A percentile compares a stretch with the other conserved stretches of the same genome.
Evolutionary conservation across 2,329 filamentous ascomycete genomes (phyloP).

Genomic region (Ascochyta rabiei): DNA sequence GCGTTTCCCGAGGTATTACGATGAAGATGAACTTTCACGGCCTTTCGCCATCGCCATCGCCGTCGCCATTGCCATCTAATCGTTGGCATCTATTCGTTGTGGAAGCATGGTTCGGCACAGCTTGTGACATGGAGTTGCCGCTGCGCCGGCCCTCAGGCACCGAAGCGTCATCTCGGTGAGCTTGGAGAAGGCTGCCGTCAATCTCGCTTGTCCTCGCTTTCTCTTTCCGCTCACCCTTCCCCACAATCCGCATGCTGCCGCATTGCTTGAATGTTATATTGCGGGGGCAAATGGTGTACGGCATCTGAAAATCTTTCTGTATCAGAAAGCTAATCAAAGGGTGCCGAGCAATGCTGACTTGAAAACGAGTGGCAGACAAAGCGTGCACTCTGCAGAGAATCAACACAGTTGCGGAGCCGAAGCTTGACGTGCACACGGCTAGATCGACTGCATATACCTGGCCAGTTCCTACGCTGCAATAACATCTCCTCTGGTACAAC

Average conservation of each 20-base stretch:
- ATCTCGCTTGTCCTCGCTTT: constrained; percentile 15
- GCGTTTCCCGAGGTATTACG: constrained; percentile 10
- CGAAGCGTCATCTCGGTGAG: not conserved
- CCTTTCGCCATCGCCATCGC: constrained; percentile 1
- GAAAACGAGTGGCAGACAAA: constrained; percentile 2
- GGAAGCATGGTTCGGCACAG: constrained; percentile 3
- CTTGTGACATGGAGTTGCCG: constrained; percentile 5
- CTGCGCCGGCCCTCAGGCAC: constrained; percentile 3
- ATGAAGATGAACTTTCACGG: not conserved
- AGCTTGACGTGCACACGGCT: not conserved
- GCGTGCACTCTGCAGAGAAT: constrained; percentile 1
- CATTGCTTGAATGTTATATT: constrained; percentile 4
- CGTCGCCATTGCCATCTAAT: constrained; percentile 2
- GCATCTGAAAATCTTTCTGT: constrained; percentile 3
- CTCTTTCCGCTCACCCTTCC: constrained; percentile 14
- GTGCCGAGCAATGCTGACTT: constrained; percentile 1
- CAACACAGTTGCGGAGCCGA: constrained; percentile 5
- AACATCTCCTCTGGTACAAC: constrained; percentile 27
- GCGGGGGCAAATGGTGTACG: constrained; percentile 9
- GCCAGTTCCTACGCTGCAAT: constrained; percentile 17
- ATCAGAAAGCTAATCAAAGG: constrained; percentile 2
- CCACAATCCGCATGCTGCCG: constrained; percentile 10
- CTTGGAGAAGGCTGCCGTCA: constrained; percentile 6
- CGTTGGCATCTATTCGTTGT: not conserved
- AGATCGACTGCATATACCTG: constrained; percentile 9